These are phyloP conservation scores for Ophiostoma tasmaniense DNA, from an alignment of 2,329 filamentous ascomycete species.

Conservation along the genomic window DNA sequence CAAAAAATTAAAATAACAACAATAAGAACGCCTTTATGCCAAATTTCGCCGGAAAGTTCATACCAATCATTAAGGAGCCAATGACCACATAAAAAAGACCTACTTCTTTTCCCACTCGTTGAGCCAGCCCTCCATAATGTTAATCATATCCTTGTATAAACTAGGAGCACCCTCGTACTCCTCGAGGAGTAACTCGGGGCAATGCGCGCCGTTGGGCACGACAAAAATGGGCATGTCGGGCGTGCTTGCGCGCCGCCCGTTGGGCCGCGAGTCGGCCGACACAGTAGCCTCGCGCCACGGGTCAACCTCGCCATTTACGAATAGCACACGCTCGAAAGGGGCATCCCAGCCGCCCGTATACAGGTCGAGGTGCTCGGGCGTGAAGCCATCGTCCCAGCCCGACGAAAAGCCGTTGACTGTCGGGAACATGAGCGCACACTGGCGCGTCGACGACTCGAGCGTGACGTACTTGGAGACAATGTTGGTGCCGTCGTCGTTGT, in stretches of 20 bases:
- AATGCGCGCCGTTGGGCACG: constrained; percentile 33
- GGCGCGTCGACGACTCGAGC: constrained; percentile 32
- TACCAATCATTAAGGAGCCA: not conserved
- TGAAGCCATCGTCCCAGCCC: constrained; percentile 28
- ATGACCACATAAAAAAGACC: not conserved
- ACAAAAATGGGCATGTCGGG: constrained; percentile 28
- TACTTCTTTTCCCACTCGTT: not conserved
- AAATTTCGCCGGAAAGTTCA: not conserved
- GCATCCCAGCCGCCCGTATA: constrained; percentile 37
- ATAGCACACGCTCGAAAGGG: constrained; percentile 31
- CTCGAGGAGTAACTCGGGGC: constrained; percentile 17
- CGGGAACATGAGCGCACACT: constrained; percentile 41
- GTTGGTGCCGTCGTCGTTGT: constrained; percentile 29
- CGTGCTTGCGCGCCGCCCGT: constrained; percentile 30
- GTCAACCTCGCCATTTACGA: constrained; percentile 35
- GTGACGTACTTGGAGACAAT: constrained; percentile 27
- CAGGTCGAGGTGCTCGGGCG: constrained; percentile 29
- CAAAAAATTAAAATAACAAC: not conserved
- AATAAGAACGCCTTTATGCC: not conserved
- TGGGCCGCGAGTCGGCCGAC: constrained; percentile 30
- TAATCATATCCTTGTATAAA: not conserved
- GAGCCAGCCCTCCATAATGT: not conserved
- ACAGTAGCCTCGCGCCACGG: constrained; percentile 35
- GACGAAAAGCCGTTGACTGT: constrained; percentile 25
- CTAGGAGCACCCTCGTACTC: not conserved